phyloP scores from a whole-genome alignment of 305 asterid species.

The Solanum hybrid region DNA sequence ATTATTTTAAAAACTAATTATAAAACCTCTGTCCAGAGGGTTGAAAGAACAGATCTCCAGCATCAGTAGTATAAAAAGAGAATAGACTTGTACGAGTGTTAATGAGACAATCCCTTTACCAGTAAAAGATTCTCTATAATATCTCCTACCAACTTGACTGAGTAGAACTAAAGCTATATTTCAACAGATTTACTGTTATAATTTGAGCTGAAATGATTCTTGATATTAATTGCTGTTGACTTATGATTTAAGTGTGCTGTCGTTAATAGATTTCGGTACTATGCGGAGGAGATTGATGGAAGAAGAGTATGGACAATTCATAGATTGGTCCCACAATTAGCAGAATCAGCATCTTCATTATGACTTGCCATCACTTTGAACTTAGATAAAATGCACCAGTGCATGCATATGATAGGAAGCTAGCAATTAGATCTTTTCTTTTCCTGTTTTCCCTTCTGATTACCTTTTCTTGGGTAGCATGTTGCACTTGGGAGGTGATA shows the following conservation, averaged over 20 bases:
- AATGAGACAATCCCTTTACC: neutral
- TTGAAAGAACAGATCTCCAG: neutral
- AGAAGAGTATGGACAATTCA: slow-evolving; percentile 57
- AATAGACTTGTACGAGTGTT: neutral
- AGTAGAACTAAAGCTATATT: neutral
- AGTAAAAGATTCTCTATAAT: neutral
- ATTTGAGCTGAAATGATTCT: neutral
- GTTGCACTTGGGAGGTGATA: neutral
- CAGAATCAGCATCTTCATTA: slow-evolving; percentile 30
- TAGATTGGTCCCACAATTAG: slow-evolving; percentile 70
- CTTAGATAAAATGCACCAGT: neutral
- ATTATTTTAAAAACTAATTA: neutral
- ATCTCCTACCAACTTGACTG: neutral
- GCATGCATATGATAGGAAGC: neutral
- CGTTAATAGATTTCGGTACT: slow-evolving; percentile 53
- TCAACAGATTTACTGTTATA: neutral
- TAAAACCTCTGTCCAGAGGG: neutral
- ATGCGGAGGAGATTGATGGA: slow-evolving; percentile 33
- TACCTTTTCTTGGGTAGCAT: neutral
- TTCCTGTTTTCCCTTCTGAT: neutral
- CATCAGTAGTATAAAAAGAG: neutral
- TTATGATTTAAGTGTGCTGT: neutral
- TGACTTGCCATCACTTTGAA: slow-evolving; percentile 12
- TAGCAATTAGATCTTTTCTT: neutral
- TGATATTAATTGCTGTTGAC: neutral